A percentile compares a stretch with the other conserved stretches of the same genome.
phyloP scores from a whole-genome alignment of 2,329 filamentous ascomycete species.

The Colletotrichum orbiculare region DNA sequence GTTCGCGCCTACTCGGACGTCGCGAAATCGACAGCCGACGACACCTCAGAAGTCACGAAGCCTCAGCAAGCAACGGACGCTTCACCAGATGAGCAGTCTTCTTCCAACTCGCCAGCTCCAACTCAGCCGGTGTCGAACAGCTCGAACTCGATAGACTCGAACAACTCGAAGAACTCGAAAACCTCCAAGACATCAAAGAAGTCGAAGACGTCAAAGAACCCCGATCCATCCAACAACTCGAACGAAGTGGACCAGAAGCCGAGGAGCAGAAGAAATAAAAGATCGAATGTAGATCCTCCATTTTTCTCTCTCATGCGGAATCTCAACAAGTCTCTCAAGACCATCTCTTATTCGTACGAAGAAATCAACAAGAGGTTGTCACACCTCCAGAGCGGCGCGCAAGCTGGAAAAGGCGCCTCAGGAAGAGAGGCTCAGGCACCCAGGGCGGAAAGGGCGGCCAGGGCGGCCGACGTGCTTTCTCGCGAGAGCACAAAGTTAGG shows the following conservation, averaged over 20 bases:
- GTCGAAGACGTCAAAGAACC: no score
- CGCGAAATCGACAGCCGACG: background rate
- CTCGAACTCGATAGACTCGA: no score
- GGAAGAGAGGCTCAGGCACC: background rate
- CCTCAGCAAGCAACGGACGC: background rate
- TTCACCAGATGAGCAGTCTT: background rate
- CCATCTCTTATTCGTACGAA: background rate
- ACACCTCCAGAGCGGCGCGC: background rate
- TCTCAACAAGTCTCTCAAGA: no score
- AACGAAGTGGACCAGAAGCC: no score
- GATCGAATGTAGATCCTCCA: background rate
- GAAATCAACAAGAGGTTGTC: conserved; percentile 32
- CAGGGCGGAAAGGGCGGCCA: background rate
- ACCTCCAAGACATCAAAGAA: no score
- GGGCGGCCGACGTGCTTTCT: background rate
- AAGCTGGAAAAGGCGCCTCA: background rate
- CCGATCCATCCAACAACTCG: no score
- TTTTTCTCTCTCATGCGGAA: background rate
- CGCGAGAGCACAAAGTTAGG: conserved; percentile 19
- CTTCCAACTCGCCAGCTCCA: no score
- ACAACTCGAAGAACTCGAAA: no score
- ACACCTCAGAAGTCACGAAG: background rate
- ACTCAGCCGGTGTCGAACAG: no score
- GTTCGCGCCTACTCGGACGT: conserved; percentile 16
- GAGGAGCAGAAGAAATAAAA: no score